Evolutionary conservation across 2,329 filamentous ascomycete species (phyloP).

Genomic region (Plenodomus lindquistii): DNA sequence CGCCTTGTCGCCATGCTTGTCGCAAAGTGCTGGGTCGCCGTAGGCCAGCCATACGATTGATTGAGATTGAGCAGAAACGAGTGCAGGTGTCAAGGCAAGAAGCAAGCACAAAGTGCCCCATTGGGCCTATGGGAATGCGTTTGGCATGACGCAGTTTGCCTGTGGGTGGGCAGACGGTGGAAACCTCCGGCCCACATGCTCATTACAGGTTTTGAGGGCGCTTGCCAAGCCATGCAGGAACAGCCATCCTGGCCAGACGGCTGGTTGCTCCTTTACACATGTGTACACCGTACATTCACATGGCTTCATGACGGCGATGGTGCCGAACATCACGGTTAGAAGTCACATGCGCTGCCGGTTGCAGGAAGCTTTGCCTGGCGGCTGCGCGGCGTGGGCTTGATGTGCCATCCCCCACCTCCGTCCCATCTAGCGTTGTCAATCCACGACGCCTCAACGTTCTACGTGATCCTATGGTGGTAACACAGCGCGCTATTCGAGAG

Average conservation of each 20-base stretch:
- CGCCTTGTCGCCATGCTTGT: conserved; percentile 32
- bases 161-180: conserved; percentile 8
- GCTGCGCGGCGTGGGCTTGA: background rate
- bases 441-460: no score
- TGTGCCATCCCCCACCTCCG: background rate
- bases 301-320: background rate
- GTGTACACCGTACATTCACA: no score
- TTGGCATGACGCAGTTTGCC: conserved; percentile 33
- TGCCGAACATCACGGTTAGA: no score
- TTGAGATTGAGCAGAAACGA: conserved; percentile 2
- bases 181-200: conserved; percentile 16
- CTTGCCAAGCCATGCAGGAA: conserved; percentile 29
- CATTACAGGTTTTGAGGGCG: conserved; percentile 27
- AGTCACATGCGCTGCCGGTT: background rate
- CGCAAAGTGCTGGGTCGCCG: conserved; percentile 28
- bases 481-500: no score
- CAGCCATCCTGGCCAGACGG: background rate
- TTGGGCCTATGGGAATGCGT: conserved; percentile 25
- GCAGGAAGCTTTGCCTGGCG: background rate
- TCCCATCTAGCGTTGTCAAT: background rate
- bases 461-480: no score
- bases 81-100: background rate
- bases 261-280: background rate
- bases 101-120: conserved; percentile 14
- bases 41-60: conserved; percentile 28